These are phyloP conservation scores for Micromonas pusilla DNA, from an alignment of 139 green algal species.

Conservation along the genomic window DNA sequence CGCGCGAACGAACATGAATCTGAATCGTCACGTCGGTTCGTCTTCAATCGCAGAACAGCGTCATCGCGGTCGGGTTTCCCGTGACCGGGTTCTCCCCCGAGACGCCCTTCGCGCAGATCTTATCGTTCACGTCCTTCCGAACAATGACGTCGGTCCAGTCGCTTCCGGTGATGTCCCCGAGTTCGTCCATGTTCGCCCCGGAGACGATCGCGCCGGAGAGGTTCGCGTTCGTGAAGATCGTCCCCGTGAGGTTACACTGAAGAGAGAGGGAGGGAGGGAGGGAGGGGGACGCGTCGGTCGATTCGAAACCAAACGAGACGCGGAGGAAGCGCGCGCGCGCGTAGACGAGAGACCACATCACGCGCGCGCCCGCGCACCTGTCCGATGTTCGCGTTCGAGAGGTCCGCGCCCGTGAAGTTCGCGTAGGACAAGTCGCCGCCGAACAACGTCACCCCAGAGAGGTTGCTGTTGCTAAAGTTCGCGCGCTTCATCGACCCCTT, in stretches of 20 bases:
- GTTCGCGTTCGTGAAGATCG: slow-evolving; percentile 36
- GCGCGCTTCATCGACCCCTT: slow-evolving; percentile 39
- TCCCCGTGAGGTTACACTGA: slow-evolving; percentile 36
- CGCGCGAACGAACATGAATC: no score
- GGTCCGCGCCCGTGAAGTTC: slow-evolving; percentile 29
- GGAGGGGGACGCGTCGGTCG: no score
- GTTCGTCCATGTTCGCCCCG: slow-evolving; percentile 32
- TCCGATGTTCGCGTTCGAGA: slow-evolving; percentile 35
- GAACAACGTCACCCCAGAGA: slow-evolving; percentile 37
- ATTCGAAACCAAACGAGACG: no score
- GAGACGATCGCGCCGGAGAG: slow-evolving; percentile 35
- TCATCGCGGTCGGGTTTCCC: slow-evolving; percentile 16
- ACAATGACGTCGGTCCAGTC: slow-evolving; percentile 37
- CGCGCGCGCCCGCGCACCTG: no score
- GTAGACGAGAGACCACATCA: no score
- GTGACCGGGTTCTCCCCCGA: slow-evolving; percentile 26
- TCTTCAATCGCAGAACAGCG: slow-evolving; percentile 20
- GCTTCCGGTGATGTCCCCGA: slow-evolving; percentile 20
- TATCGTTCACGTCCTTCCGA: slow-evolving; percentile 31
- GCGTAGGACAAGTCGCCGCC: slow-evolving; percentile 34
- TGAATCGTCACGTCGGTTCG: not conserved
- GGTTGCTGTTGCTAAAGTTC: slow-evolving; percentile 38
- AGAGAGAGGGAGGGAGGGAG: no score
- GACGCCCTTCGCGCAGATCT: slow-evolving; percentile 22
- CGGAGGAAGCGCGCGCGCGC: no score